Evolutionary conservation across 192 early-diverging fungal genomes (phyloP).

Genomic region (Coemansia sp.): DNA sequence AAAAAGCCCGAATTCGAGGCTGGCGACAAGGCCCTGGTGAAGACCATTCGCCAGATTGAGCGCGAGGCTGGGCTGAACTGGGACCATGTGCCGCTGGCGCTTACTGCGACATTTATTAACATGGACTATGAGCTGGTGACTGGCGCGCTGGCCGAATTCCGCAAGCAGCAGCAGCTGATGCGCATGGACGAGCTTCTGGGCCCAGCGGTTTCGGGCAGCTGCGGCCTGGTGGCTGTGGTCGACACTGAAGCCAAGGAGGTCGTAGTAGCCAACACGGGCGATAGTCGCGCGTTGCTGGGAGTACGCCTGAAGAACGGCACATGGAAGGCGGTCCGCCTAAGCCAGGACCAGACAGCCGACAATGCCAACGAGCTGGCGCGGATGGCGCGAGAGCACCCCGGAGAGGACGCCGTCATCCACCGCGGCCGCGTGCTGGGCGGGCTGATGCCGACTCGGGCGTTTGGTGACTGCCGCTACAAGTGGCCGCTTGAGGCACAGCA

Average conservation of each 20-base stretch:
- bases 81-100: constrained; percentile 32
- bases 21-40: constrained; percentile 5
- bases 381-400: constrained; percentile 66
- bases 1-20: neutral
- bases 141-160: constrained; percentile 19
- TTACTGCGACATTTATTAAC: constrained; percentile 22
- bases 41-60: constrained; percentile 24
- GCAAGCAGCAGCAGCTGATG: constrained; percentile 20
- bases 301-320: constrained; percentile 33
- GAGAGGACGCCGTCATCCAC: constrained; percentile 63
- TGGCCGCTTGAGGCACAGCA: constrained; percentile 60
- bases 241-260: constrained; percentile 22
- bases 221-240: constrained; percentile 39
- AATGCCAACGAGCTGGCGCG: constrained; percentile 60
- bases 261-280: constrained; percentile 37
- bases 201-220: constrained; percentile 37
- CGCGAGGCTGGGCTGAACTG: constrained; percentile 32
- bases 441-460: constrained; percentile 53
- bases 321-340: constrained; percentile 58
- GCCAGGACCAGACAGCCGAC: constrained; percentile 62
- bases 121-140: constrained; percentile 31
- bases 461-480: constrained; percentile 68
- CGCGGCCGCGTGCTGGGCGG: constrained; percentile 61
- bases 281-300: constrained; percentile 44
- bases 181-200: constrained; percentile 37